Evolutionary conservation across 2,329 filamentous ascomycete genomes (phyloP).

Genomic region (Mycosphaerella sp.): DNA sequence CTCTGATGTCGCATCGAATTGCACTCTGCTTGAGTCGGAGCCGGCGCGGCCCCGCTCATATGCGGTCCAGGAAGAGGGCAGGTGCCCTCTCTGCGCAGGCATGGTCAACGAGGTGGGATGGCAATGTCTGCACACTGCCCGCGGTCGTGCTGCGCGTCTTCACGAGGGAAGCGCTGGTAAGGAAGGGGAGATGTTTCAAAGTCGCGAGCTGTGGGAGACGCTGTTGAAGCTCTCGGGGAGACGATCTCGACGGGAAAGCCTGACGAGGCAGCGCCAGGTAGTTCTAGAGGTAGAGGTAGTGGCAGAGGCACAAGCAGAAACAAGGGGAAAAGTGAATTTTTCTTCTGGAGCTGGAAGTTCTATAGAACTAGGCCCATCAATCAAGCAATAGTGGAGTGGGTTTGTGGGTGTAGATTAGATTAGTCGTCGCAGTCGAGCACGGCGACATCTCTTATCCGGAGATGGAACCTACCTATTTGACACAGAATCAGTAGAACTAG

Average conservation of each 20-base stretch:
- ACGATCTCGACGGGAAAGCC: not conserved
- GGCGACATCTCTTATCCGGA: not conserved
- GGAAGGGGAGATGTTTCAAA: no score
- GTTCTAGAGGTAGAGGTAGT: no score
- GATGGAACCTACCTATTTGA: no score
- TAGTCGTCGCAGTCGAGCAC: not conserved
- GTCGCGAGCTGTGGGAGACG: not conserved
- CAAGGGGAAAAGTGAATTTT: constrained; percentile 3
- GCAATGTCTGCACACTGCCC: no score
- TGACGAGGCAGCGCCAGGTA: not conserved
- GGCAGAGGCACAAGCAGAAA: no score
- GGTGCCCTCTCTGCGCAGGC: constrained; percentile 27
- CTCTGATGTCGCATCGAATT: constrained; percentile 28
- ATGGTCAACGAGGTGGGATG: constrained; percentile 12
- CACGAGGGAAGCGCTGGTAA: no score
- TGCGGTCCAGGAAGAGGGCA: constrained; percentile 43
- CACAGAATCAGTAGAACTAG: no score
- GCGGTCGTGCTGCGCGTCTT: no score
- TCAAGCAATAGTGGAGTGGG: constrained; percentile 9
- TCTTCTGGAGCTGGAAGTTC: no score
- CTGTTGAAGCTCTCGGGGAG: constrained; percentile 21
- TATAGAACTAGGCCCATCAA: not conserved
- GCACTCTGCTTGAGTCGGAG: constrained; percentile 38
- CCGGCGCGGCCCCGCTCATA: constrained; percentile 40
- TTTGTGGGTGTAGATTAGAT: not conserved